Conservation (phyloP, 192 early-diverging fungal genomes). For the Rhizoclosmatium sp. region DNA sequence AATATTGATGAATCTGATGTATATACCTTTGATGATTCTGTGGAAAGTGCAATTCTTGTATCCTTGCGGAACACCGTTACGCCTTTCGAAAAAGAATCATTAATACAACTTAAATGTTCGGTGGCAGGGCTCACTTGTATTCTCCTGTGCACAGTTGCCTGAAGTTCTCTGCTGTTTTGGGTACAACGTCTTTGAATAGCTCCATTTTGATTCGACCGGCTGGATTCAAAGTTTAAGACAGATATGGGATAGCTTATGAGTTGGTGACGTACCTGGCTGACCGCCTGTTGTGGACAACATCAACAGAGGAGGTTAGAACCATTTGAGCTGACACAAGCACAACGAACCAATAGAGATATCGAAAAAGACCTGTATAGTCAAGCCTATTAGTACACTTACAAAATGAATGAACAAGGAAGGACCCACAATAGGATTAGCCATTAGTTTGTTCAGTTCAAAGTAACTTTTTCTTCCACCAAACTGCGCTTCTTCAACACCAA, state of each 20-base stretch:
- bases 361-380: slow-evolving; percentile 65
- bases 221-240: neutral
- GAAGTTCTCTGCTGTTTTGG: slow-evolving; percentile 98
- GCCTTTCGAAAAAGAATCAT: slow-evolving; percentile 41
- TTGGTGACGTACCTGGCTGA: slow-evolving; percentile 43
- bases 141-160: slow-evolving; percentile 93
- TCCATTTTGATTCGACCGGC: slow-evolving; percentile 66
- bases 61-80: slow-evolving; percentile 83
- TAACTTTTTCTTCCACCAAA: neutral
- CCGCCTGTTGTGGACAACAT: slow-evolving; percentile 29
- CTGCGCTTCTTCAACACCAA: neutral
- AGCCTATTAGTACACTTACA: neutral
- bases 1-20: slow-evolving; percentile 73
- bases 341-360: slow-evolving; percentile 77
- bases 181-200: slow-evolving; percentile 79
- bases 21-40: slow-evolving; percentile 39
- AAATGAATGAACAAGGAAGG: neutral
- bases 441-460: neutral
- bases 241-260: neutral
- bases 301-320: neutral
- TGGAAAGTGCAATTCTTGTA: slow-evolving; percentile 88
- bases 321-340: neutral
- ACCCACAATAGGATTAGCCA: slow-evolving; percentile 23
- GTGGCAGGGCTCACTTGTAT: slow-evolving; percentile 55
- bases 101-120: neutral